Evolutionary conservation across 202 grass and related monocot species (phyloP).

Genomic region (Elaeis oleifera): DNA sequence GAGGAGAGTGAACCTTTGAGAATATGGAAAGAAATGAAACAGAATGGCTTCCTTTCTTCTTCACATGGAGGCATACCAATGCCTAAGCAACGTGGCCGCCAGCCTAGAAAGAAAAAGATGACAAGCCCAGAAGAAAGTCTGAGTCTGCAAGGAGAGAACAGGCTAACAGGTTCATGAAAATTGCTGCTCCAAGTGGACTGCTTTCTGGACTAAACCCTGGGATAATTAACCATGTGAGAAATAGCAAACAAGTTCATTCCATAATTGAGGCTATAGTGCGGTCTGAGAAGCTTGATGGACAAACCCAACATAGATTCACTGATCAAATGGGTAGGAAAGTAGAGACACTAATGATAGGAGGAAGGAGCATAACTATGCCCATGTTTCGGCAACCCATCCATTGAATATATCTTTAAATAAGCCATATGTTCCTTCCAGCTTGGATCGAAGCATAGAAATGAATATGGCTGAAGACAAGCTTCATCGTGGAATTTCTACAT

Average conservation of each 20-base stretch:
- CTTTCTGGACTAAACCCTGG: conserved; percentile 92
- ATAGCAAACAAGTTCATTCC: conserved; percentile 95
- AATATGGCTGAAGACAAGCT: conserved; percentile 1
- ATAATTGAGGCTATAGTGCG: conserved; percentile 91
- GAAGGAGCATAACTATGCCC: conserved; percentile 28
- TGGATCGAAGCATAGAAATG: neutral
- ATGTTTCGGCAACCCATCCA: neutral
- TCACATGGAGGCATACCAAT: conserved; percentile 39
- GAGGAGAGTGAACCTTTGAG: conserved; percentile 56
- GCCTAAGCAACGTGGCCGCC: conserved; percentile 46
- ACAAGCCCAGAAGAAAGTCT: conserved; percentile 35
- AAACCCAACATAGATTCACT: conserved; percentile 3
- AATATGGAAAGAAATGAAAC: conserved; percentile 93
- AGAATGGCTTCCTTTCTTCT: conserved; percentile 94
- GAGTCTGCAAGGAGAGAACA: conserved; percentile 33
- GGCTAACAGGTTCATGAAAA: conserved; percentile 51
- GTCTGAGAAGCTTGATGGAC: conserved; percentile 52
- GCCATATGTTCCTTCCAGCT: conserved; percentile 1
- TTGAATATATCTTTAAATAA: neutral
- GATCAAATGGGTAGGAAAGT: conserved; percentile 31
- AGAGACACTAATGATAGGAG: conserved; percentile 35
- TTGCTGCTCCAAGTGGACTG: conserved; percentile 80
- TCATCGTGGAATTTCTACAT: neutral
- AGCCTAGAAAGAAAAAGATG: conserved; percentile 57
- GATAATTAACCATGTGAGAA: conserved; percentile 98